Conservation (phyloP, 2,329 filamentous ascomycete species). For the Cryphonectria parasitica region DNA sequence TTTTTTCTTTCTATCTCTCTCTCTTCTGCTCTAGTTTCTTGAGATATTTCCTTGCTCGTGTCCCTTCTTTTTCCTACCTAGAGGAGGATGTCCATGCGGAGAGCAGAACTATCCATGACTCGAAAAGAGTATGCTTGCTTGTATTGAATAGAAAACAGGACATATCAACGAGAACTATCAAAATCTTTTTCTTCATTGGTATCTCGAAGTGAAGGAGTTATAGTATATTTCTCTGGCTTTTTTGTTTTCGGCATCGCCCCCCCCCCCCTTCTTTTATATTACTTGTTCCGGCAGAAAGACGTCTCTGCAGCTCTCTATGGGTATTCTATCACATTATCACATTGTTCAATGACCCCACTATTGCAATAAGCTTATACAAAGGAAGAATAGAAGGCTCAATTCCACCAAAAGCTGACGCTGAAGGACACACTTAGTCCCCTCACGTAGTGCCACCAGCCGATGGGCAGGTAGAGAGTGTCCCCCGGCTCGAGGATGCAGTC, state of each 20-base stretch:
- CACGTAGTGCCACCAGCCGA: constrained; percentile 99
- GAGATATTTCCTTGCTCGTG: not conserved
- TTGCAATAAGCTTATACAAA: not conserved
- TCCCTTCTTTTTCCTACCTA: not conserved
- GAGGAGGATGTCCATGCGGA: not conserved
- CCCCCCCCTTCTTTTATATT: no score
- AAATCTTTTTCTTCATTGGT: not conserved
- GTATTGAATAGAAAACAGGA: not conserved
- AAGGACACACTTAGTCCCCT: constrained; percentile 83
- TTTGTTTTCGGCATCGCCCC: no score
- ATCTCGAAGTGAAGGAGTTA: not conserved
- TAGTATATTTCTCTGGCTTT: no score
- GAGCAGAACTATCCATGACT: not conserved
- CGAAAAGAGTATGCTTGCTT: not conserved
- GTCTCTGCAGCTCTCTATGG: not conserved
- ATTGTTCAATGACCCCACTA: not conserved
- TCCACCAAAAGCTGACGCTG: constrained; percentile 98
- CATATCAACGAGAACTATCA: not conserved
- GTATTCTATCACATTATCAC: not conserved
- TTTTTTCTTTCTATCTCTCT: not conserved
- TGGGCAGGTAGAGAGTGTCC: constrained; percentile 85
- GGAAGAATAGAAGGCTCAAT: constrained; percentile 42
- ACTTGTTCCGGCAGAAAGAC: not conserved
- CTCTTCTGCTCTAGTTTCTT: not conserved
- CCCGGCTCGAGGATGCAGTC: constrained; percentile 82